A percentile compares a stretch with the other conserved stretches of the same genome.
These are phyloP conservation scores for Heterobasidion irregulare DNA, from an alignment of 1,284 basidiomycete genomes.

Conservation along the genomic window DNA sequence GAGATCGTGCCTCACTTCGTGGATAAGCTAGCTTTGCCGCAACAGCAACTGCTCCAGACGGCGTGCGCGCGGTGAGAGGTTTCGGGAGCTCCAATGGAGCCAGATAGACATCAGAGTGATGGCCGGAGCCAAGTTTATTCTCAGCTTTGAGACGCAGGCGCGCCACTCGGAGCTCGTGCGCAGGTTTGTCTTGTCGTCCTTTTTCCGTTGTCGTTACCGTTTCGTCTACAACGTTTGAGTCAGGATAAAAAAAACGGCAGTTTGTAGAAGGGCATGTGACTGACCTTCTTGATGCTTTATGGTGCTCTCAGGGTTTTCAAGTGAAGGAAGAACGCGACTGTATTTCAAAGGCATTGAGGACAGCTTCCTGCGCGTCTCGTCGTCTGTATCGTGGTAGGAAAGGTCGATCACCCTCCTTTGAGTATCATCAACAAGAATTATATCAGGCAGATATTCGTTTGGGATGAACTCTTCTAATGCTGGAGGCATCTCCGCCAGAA, in stretches of 20 bases:
- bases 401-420: slow-evolving; percentile 2
- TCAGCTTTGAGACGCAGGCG: slow-evolving; percentile 19
- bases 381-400: background rate
- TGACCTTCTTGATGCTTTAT: too few relatives aligned
- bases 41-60: slow-evolving; percentile 16
- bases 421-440: slow-evolving; percentile 22
- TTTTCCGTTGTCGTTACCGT: background rate
- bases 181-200: too few relatives aligned
- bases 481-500: background rate
- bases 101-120: background rate
- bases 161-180: slow-evolving; percentile 6
- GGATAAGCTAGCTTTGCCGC: slow-evolving; percentile 24
- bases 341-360: background rate
- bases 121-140: slow-evolving; percentile 7
- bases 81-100: background rate
- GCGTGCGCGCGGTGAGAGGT: background rate
- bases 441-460: slow-evolving; percentile 21
- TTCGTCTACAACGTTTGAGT: background rate
- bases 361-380: background rate
- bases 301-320: background rate
- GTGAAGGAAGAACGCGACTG: background rate
- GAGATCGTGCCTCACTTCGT: slow-evolving; percentile 12
- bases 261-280: too few relatives aligned
- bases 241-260: too few relatives aligned
- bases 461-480: slow-evolving; percentile 25